Evolutionary conservation across 2,329 filamentous ascomycete genomes (phyloP).

Genomic region (Fusarium avenaceum): DNA sequence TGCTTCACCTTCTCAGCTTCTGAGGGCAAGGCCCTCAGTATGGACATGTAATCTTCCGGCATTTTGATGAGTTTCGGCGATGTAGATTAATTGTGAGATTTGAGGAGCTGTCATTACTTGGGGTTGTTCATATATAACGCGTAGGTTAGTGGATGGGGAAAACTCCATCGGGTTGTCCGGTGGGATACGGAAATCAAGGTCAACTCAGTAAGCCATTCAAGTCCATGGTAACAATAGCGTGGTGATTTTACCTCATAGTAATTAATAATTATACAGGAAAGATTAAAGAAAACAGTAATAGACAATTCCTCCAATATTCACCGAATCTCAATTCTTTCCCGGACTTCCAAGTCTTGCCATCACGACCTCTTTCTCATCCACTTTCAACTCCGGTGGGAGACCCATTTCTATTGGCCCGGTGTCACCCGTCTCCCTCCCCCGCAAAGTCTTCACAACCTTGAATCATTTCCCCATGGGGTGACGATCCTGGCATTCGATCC

Average conservation of each 20-base stretch:
- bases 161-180: neutral
- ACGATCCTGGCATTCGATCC: too few species aligned
- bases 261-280: too few species aligned
- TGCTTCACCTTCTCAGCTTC: conserved; percentile 1
- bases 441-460: neutral
- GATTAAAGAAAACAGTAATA: too few species aligned
- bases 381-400: conserved; percentile 4
- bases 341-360: too few species aligned
- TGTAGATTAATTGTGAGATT: neutral
- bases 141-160: neutral
- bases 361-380: too few species aligned
- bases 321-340: too few species aligned
- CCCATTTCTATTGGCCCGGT: neutral
- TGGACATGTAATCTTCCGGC: conserved; percentile 25
- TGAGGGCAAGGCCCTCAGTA: conserved; percentile 10
- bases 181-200: neutral
- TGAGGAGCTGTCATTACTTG: neutral
- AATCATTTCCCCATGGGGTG: conserved; percentile 11
- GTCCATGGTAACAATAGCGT: too few species aligned
- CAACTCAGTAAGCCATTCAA: too few species aligned
- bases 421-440: neutral
- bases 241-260: too few species aligned
- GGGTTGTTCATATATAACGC: neutral
- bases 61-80: neutral
- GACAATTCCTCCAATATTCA: too few species aligned